Percentiles rank a stretch among this genome's conserved stretches.
These are phyloP conservation scores for Harringtonia aguacate DNA, from an alignment of 2,329 filamentous ascomycete genomes.

Conservation along the genomic window DNA sequence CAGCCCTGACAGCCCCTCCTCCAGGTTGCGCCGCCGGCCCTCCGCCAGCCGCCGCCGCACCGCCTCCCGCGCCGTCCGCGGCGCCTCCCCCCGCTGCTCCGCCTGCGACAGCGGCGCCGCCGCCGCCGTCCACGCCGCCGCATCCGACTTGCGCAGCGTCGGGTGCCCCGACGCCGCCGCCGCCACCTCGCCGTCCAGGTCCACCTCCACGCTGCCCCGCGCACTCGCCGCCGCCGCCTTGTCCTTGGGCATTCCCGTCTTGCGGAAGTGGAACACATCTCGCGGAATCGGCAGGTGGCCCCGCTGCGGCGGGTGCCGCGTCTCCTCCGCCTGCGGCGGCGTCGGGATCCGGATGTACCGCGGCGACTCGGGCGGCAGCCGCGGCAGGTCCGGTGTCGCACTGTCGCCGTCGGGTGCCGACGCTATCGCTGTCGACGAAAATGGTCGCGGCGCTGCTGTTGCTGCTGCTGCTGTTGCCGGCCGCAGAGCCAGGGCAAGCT, in stretches of 20 bases:
- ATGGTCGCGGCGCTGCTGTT: slow-evolving; percentile 13
- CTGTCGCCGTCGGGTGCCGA: slow-evolving; percentile 9
- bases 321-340: slow-evolving; percentile 57
- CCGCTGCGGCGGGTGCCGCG: slow-evolving; percentile 42
- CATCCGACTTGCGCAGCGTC: slow-evolving; percentile 42
- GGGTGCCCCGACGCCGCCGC: too few relatives aligned
- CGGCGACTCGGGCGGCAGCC: slow-evolving; percentile 74
- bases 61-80: slow-evolving; percentile 27
- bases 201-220: too few relatives aligned
- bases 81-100: slow-evolving; percentile 22
- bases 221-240: too few relatives aligned
- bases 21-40: slow-evolving; percentile 59
- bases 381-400: slow-evolving; percentile 23
- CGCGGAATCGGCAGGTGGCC: slow-evolving; percentile 78
- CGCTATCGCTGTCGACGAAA: not conserved
- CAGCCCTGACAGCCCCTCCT: slow-evolving; percentile 59
- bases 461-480: not conserved
- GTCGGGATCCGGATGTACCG: slow-evolving; percentile 74
- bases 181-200: too few relatives aligned
- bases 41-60: slow-evolving; percentile 70
- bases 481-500: not conserved
- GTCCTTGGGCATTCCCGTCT: slow-evolving; percentile 8
- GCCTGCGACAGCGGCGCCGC: slow-evolving; percentile 45
- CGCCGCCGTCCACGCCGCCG: slow-evolving; percentile 46
- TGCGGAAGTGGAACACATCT: slow-evolving; percentile 55